Percentiles rank a stretch among this genome's conserved stretches.
Evolutionary conservation across 352 stramenopile species (phyloP).

Genomic region (Globisporangium orthogonon): DNA sequence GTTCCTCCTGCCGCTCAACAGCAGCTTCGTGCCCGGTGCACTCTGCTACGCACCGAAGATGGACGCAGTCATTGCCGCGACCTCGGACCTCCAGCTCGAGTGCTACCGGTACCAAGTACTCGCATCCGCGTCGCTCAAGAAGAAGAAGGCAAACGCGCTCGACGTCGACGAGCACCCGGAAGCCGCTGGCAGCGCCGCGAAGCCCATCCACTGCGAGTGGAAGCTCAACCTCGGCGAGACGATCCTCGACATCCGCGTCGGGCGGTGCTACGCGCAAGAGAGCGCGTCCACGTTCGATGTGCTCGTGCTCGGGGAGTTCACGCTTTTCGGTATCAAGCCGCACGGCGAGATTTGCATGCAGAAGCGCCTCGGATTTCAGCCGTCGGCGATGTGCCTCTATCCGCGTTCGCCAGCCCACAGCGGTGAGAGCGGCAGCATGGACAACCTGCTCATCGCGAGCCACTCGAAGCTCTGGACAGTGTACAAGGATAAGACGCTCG

Average conservation of each 20-base stretch:
- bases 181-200: constrained; percentile 21
- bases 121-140: constrained; percentile 61
- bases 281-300: constrained; percentile 67
- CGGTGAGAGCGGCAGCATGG: constrained; percentile 16
- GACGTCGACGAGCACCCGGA: constrained; percentile 36
- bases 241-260: constrained; percentile 55
- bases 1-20: constrained; percentile 81
- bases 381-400: constrained; percentile 57
- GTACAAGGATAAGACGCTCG: constrained; percentile 69
- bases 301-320: constrained; percentile 74
- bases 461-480: constrained; percentile 72
- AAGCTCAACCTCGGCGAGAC: constrained; percentile 60
- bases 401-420: constrained; percentile 13
- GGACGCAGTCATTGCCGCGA: constrained; percentile 78
- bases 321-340: constrained; percentile 71
- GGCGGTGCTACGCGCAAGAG: constrained; percentile 39
- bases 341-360: constrained; percentile 76
- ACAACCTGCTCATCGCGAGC: constrained; percentile 79
- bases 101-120: constrained; percentile 88
- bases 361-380: constrained; percentile 71
- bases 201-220: constrained; percentile 54
- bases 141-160: constrained; percentile 41
- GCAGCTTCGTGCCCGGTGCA: constrained; percentile 73
- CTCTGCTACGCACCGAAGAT: constrained; percentile 76
- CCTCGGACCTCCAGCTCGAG: constrained; percentile 78